Evolutionary conservation across 1,284 basidiomycete species (phyloP).

Genomic region (Cutaneotrichosporon arboriforme): DNA sequence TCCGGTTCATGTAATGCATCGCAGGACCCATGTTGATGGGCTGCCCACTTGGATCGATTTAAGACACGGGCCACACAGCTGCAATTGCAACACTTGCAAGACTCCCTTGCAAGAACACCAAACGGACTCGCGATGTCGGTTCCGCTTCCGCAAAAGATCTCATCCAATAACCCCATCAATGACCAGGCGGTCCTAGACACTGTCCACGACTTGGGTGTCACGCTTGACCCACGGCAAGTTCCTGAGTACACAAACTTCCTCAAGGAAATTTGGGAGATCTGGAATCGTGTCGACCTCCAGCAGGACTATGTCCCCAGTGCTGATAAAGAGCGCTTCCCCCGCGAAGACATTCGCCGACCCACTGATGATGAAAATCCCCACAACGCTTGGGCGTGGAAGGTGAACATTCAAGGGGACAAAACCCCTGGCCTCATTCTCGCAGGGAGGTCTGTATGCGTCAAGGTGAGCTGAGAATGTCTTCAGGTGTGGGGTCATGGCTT

Average conservation of each 20-base stretch:
- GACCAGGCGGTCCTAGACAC: conserved; percentile 14
- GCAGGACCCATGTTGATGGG: too few relatives aligned
- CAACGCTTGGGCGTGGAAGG: conserved; percentile 33
- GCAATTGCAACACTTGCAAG: too few relatives aligned
- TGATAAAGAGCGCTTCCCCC: conserved; percentile 26
- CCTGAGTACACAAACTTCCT: conserved; percentile 22
- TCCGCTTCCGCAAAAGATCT: conserved; percentile 19
- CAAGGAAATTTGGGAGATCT: conserved; percentile 29
- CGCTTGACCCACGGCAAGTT: conserved; percentile 4
- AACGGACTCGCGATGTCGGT: conserved; percentile 22
- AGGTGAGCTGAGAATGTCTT: conserved; percentile 19
- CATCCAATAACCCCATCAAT: conserved; percentile 29
- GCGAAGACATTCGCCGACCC: conserved; percentile 20
- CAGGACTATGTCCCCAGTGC: conserved; percentile 32
- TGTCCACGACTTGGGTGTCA: conserved; percentile 18
- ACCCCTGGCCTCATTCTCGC: conserved; percentile 13
- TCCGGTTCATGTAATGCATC: too few relatives aligned
- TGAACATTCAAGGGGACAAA: conserved; percentile 7
- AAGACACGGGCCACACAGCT: too few relatives aligned
- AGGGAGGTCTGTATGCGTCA: conserved; percentile 33
- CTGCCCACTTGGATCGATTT: too few relatives aligned
- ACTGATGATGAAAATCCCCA: conserved; percentile 20
- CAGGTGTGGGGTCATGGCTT: neutral
- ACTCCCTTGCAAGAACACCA: too few relatives aligned
- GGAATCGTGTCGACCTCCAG: conserved; percentile 27